These are phyloP conservation scores for Colletotrichum salicis DNA, from an alignment of 2,329 filamentous ascomycete species.

Conservation along the genomic window DNA sequence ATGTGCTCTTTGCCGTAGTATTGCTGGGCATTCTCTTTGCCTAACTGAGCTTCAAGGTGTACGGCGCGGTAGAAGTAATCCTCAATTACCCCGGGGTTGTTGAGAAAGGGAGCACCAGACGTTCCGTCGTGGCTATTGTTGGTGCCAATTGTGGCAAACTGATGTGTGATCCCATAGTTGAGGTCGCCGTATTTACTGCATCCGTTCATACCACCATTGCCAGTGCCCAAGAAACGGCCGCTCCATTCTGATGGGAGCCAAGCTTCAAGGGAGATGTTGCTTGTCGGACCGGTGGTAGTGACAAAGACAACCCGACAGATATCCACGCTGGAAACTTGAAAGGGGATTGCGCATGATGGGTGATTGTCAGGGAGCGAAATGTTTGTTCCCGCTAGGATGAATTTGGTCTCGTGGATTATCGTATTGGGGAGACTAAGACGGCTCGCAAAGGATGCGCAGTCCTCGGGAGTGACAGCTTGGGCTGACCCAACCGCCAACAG, in stretches of 20 bases:
- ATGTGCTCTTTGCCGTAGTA: constrained; percentile 54
- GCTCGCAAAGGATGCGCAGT: constrained; percentile 17
- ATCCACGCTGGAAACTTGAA: constrained; percentile 35
- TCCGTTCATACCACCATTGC: constrained; percentile 60
- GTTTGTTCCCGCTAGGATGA: constrained; percentile 43
- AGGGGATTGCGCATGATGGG: constrained; percentile 44
- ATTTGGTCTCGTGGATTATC: constrained; percentile 37
- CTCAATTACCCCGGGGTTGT: constrained; percentile 48
- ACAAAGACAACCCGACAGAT: constrained; percentile 43
- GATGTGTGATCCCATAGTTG: constrained; percentile 53
- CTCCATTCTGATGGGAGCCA: constrained; percentile 59
- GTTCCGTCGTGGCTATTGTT: constrained; percentile 64
- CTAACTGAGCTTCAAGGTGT: constrained; percentile 60
- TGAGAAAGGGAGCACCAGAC: constrained; percentile 43
- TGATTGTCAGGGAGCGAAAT: constrained; percentile 45
- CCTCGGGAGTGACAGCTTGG: background rate
- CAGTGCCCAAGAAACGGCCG: constrained; percentile 57
- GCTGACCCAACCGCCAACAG: background rate
- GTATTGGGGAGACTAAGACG: constrained; percentile 38
- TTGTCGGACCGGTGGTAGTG: constrained; percentile 43
- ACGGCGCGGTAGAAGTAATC: constrained; percentile 51
- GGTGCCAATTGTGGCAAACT: constrained; percentile 59
- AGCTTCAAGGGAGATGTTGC: constrained; percentile 58
- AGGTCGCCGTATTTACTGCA: constrained; percentile 60
- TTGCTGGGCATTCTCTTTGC: constrained; percentile 56